These are phyloP conservation scores for Tulasnella sp. DNA, from an alignment of 768 basidiomycete species.

Conservation along the genomic window DNA sequence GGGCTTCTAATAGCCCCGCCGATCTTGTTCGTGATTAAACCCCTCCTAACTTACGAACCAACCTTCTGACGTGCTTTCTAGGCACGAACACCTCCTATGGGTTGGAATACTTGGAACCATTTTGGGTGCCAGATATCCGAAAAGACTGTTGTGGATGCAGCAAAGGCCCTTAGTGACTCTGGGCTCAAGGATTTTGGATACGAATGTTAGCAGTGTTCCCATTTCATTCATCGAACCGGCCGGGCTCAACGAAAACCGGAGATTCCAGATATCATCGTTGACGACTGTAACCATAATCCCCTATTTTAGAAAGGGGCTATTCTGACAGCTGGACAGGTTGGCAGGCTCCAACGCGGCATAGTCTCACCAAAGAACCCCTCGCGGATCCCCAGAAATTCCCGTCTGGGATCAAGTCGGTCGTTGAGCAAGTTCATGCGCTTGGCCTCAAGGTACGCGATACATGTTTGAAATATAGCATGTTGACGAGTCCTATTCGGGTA, in stretches of 20 bases:
- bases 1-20: too few relatives aligned
- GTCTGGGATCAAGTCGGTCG: slow-evolving; percentile 18
- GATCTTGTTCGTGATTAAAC: too few relatives aligned
- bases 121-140: slow-evolving; percentile 31
- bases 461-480: background rate
- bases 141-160: slow-evolving; percentile 27
- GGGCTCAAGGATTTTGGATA: slow-evolving; percentile 29
- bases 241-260: background rate
- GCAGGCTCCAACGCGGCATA: slow-evolving; percentile 19
- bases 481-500: slow-evolving; percentile 15
- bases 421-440: slow-evolving; percentile 19
- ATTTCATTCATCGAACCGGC: background rate
- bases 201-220: slow-evolving; percentile 26
- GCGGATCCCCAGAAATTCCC: slow-evolving; percentile 20
- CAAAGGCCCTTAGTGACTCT: slow-evolving; percentile 25
- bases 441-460: slow-evolving; percentile 19
- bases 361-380: slow-evolving; percentile 13
- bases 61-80: too few relatives aligned
- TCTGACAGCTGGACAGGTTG: slow-evolving; percentile 14
- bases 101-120: slow-evolving; percentile 29
- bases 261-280: slow-evolving; percentile 28
- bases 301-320: slow-evolving; percentile 27
- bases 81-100: background rate
- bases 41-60: too few relatives aligned
- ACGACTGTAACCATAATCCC: slow-evolving; percentile 27